These are phyloP conservation scores for Aspergillus udagawae DNA, from an alignment of 2,329 filamentous ascomycete genomes.

Conservation along the genomic window DNA sequence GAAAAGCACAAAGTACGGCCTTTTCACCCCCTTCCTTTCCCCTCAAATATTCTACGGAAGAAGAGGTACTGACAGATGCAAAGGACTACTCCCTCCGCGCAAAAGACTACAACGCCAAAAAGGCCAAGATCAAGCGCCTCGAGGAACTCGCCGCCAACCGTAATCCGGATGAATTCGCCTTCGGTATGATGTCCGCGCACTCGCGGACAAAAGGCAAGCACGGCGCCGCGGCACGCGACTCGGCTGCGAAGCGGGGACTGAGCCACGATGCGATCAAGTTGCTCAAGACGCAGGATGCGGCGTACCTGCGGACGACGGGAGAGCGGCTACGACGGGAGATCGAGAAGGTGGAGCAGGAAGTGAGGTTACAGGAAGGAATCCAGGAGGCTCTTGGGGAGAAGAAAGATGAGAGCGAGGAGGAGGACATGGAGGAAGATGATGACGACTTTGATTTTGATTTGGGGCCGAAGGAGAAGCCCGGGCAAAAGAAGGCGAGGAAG, in stretches of 20 bases:
- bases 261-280: conserved; percentile 58
- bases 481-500: conserved; percentile 24
- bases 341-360: conserved; percentile 46
- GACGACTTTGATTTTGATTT: conserved; percentile 20
- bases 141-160: conserved; percentile 57
- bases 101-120: conserved; percentile 60
- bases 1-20: conserved; percentile 81
- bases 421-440: conserved; percentile 20
- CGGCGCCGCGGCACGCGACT: conserved; percentile 38
- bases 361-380: conserved; percentile 39
- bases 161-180: conserved; percentile 65
- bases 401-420: conserved; percentile 19
- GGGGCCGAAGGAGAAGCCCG: conserved; percentile 15
- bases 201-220: conserved; percentile 43
- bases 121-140: conserved; percentile 55
- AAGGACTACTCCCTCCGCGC: conserved; percentile 64
- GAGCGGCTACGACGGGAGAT: conserved; percentile 53
- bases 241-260: conserved; percentile 41
- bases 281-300: conserved; percentile 63
- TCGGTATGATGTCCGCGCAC: conserved; percentile 57
- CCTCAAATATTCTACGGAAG: background rate
- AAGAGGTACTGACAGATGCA: conserved; percentile 6
- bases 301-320: conserved; percentile 57
- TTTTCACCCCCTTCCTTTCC: background rate
- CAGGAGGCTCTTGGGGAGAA: conserved; percentile 24